Evolutionary conservation across 2,329 filamentous ascomycete genomes (phyloP).

Genomic region (Exserohilum rostratum): DNA sequence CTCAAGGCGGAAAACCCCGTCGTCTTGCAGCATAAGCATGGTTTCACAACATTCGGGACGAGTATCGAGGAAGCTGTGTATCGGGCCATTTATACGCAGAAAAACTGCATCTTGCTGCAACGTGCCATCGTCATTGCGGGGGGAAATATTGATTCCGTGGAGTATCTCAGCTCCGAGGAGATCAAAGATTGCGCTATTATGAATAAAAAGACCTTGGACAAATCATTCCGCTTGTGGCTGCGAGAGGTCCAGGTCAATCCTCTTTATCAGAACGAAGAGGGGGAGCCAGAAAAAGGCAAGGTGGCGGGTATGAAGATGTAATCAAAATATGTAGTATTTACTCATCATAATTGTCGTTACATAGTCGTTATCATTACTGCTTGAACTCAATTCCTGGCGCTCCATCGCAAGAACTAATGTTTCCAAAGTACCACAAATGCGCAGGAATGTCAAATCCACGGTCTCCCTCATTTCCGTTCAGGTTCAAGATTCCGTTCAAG

Average conservation of each 20-base stretch:
- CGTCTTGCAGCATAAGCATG: slow-evolving; percentile 52
- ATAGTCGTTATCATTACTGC: background rate
- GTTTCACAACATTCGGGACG: slow-evolving; percentile 49
- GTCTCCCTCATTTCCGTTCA: slow-evolving; percentile 41
- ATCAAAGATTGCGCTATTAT: slow-evolving; percentile 45
- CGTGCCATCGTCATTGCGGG: slow-evolving; percentile 39
- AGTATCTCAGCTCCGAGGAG: slow-evolving; percentile 45
- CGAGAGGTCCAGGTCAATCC: slow-evolving; percentile 45
- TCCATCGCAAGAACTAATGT: slow-evolving; percentile 42
- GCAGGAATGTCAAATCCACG: slow-evolving; percentile 33
- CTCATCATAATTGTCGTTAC: background rate
- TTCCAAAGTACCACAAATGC: slow-evolving; percentile 47
- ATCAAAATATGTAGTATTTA: background rate
- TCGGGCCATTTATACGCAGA: slow-evolving; percentile 49
- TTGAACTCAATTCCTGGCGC: slow-evolving; percentile 36
- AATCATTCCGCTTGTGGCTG: slow-evolving; percentile 51
- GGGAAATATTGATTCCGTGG: slow-evolving; percentile 32
- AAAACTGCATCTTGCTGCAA: slow-evolving; percentile 43
- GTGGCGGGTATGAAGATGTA: slow-evolving; percentile 35
- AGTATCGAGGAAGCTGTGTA: slow-evolving; percentile 52
- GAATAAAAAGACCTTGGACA: slow-evolving; percentile 39
- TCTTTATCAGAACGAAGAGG: slow-evolving; percentile 48
- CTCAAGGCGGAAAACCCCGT: slow-evolving; percentile 27
- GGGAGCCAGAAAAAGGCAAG: slow-evolving; percentile 29
- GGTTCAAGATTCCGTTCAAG: slow-evolving; percentile 26